These are phyloP conservation scores for Pleurostoma richardsiae DNA, from an alignment of 2,329 filamentous ascomycete genomes.

Conservation along the genomic window DNA sequence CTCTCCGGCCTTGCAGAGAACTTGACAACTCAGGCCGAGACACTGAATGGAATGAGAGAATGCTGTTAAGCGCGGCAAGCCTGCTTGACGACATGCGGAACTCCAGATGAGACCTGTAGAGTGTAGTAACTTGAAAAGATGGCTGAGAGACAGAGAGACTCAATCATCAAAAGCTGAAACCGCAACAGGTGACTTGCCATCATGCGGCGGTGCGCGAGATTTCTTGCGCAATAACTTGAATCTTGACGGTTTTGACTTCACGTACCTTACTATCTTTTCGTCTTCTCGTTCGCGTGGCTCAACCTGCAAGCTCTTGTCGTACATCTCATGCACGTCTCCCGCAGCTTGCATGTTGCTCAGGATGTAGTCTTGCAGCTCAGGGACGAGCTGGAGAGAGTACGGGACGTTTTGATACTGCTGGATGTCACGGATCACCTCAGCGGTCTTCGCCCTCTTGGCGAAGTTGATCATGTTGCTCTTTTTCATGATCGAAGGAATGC, in stretches of 20 bases:
- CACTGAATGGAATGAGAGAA: too few species aligned
- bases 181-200: too few species aligned
- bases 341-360: conserved; percentile 93
- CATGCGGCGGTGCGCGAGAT: too few species aligned
- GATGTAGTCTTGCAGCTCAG: conserved; percentile 94
- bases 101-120: too few species aligned
- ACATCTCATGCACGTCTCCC: conserved; percentile 98
- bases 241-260: conserved; percentile 11
- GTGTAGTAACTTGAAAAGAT: too few species aligned
- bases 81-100: too few species aligned
- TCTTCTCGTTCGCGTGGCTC: conserved; percentile 96
- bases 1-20: conserved; percentile 13
- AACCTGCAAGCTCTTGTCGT: conserved; percentile 89
- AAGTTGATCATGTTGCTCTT: conserved; percentile 98
- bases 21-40: too few species aligned
- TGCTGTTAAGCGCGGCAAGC: too few species aligned
- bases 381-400: conserved; percentile 85
- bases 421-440: conserved; percentile 96
- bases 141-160: too few species aligned
- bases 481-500: conserved; percentile 93
- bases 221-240: too few species aligned
- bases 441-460: conserved; percentile 94
- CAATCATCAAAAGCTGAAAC: too few species aligned
- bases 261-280: conserved; percentile 98
- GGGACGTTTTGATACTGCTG: conserved; percentile 98